These are phyloP conservation scores for Parmales sp. DNA, from an alignment of 108 stramenopile species.

Conservation along the genomic window DNA sequence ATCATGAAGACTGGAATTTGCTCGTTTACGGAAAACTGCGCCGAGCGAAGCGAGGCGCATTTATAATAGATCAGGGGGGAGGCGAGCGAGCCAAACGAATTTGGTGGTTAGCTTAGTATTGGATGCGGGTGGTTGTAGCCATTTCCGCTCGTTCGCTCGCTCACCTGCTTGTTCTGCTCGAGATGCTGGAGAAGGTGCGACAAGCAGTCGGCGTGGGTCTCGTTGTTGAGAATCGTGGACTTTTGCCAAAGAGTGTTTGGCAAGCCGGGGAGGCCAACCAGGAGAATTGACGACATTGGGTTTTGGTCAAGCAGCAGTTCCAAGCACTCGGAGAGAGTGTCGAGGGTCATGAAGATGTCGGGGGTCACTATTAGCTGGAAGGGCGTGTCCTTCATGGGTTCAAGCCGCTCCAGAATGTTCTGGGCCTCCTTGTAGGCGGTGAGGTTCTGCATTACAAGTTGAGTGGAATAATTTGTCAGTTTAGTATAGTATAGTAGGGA, in stretches of 20 bases:
- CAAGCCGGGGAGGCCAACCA: constrained; percentile 17
- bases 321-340: constrained; percentile 12
- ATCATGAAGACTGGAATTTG: not conserved
- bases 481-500: too few species aligned
- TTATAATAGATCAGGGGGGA: too few species aligned
- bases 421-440: not conserved
- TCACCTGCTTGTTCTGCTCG: not conserved
- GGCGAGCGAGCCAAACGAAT: too few species aligned
- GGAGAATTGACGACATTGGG: not conserved
- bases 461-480: too few species aligned
- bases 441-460: too few species aligned
- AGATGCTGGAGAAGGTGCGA: constrained; percentile 11
- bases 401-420: not conserved
- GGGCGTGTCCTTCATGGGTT: not conserved
- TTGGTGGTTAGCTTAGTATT: too few species aligned
- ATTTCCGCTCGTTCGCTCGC: too few species aligned
- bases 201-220: not conserved
- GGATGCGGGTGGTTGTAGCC: too few species aligned
- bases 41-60: too few species aligned
- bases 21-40: not conserved
- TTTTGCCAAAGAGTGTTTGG: constrained; percentile 22
- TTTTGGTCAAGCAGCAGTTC: not conserved
- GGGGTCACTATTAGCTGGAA: constrained; percentile 20
- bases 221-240: constrained; percentile 14
- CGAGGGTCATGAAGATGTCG: constrained; percentile 23